These are phyloP conservation scores for Suillus alpinus DNA, from an alignment of 768 basidiomycete species.

Conservation along the genomic window DNA sequence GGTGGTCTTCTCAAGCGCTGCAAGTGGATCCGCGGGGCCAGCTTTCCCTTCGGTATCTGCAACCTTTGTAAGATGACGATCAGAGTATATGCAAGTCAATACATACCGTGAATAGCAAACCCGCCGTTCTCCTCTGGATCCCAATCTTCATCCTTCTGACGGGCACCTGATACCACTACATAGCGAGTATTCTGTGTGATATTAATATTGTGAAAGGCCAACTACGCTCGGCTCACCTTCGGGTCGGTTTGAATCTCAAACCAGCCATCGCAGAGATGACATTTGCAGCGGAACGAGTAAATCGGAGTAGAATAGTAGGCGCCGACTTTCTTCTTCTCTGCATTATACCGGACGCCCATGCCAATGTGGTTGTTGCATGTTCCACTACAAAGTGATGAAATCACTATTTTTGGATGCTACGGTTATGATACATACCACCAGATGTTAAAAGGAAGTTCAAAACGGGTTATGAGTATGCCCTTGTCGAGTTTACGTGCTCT, in stretches of 20 bases:
- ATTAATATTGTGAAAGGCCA: not conserved
- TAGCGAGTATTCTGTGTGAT: slow-evolving; percentile 84
- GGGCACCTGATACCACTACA: slow-evolving; percentile 88
- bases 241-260: slow-evolving; percentile 98
- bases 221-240: slow-evolving; percentile 52
- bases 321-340: slow-evolving; percentile 97
- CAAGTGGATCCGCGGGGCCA: slow-evolving; percentile 77
- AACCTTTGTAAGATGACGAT: slow-evolving; percentile 4
- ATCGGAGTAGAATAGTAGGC: slow-evolving; percentile 94
- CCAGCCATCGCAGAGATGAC: slow-evolving; percentile 94
- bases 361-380: slow-evolving; percentile 97
- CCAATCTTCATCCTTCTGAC: slow-evolving; percentile 95
- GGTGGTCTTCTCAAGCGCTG: slow-evolving; percentile 85
- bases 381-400: slow-evolving; percentile 48
- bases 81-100: not conserved
- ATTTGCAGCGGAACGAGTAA: slow-evolving; percentile 95
- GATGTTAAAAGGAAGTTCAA: slow-evolving; percentile 95
- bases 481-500: slow-evolving; percentile 94
- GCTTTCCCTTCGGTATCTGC: slow-evolving; percentile 68
- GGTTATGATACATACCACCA: slow-evolving; percentile 69
- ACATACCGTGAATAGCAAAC: slow-evolving; percentile 79
- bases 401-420: slow-evolving; percentile 1
- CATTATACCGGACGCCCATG: slow-evolving; percentile 99
- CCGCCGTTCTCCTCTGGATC: slow-evolving; percentile 95
- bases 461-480: slow-evolving; percentile 92